A percentile compares a stretch with the other conserved stretches of the same genome.
phyloP scores from a whole-genome alignment of 2,329 filamentous ascomycete genomes.

The Diaporthe sp. region DNA sequence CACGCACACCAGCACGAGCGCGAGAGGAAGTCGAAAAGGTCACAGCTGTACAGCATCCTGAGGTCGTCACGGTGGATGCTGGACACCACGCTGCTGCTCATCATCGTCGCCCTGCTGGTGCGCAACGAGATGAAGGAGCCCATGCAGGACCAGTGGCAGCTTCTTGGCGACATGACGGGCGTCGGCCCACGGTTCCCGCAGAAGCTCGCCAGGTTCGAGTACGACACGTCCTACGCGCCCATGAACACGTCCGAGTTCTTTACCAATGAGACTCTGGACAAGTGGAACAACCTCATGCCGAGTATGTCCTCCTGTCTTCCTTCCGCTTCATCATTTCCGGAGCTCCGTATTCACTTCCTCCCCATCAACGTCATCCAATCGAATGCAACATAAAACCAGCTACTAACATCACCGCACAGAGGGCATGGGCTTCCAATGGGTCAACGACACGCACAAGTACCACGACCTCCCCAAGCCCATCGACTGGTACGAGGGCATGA shows the following conservation, averaged over 20 bases:
- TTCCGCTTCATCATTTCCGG: not conserved
- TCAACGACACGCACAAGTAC: slow-evolving; percentile 53
- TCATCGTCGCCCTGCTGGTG: slow-evolving; percentile 54
- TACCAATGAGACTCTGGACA: slow-evolving; percentile 49
- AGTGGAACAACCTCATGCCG: slow-evolving; percentile 55
- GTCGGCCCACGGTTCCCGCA: slow-evolving; percentile 51
- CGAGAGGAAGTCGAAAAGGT: slow-evolving; percentile 44
- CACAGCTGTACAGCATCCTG: slow-evolving; percentile 46
- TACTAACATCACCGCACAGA: slow-evolving; percentile 41
- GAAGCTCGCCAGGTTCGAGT: slow-evolving; percentile 50
- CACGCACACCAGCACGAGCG: slow-evolving; percentile 46
- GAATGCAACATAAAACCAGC: not conserved
- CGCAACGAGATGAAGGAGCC: slow-evolving; percentile 48
- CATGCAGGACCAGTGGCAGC: slow-evolving; percentile 47
- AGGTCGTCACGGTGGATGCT: slow-evolving; percentile 54
- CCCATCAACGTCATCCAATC: not conserved
- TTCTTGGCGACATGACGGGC: slow-evolving; percentile 54
- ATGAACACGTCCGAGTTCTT: slow-evolving; percentile 55
- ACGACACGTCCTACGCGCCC: slow-evolving; percentile 52
- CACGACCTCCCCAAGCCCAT: slow-evolving; percentile 53
- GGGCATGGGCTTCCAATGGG: slow-evolving; percentile 54
- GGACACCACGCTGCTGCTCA: slow-evolving; percentile 54
- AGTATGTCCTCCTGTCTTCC: slow-evolving; percentile 42
- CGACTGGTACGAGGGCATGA: slow-evolving; percentile 50
- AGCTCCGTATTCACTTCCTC: not conserved